Conservation (phyloP, 116 monocot genomes). For the Zostera marina region DNA sequence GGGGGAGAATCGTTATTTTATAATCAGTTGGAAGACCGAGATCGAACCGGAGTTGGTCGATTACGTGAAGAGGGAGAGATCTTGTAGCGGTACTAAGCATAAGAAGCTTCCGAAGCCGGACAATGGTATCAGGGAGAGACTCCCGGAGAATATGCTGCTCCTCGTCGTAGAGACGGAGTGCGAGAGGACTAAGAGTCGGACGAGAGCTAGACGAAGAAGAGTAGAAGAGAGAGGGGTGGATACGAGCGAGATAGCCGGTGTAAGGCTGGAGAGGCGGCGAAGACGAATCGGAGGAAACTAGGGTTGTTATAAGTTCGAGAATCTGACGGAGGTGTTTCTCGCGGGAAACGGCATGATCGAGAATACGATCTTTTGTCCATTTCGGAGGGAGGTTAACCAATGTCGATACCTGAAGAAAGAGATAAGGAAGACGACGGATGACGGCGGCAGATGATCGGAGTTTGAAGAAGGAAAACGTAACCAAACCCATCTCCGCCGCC, state of each 20-base stretch:
- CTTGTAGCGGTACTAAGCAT: constrained; percentile 34
- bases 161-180: constrained; percentile 20
- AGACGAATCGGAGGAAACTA: constrained; percentile 13
- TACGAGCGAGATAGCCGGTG: constrained; percentile 13
- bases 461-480: no score
- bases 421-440: background rate
- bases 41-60: constrained; percentile 68
- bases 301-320: constrained; percentile 31
- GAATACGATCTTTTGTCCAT: constrained; percentile 46
- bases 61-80: constrained; percentile 46
- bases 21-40: constrained; percentile 48
- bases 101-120: constrained; percentile 51
- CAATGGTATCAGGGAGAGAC: constrained; percentile 37
- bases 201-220: constrained; percentile 12
- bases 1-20: constrained; percentile 21
- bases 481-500: no score
- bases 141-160: constrained; percentile 17
- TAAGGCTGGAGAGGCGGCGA: constrained; percentile 5
- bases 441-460: background rate
- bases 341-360: constrained; percentile 52
- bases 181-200: constrained; percentile 26
- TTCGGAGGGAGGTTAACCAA: constrained; percentile 66
- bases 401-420: constrained; percentile 16
- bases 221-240: constrained; percentile 26
- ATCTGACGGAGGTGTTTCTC: constrained; percentile 48